Evolutionary conservation across 768 basidiomycete species (phyloP), one percentile per base, ranked within the genome.

Genomic region (Gloeophyllum trabeum): DNA sequence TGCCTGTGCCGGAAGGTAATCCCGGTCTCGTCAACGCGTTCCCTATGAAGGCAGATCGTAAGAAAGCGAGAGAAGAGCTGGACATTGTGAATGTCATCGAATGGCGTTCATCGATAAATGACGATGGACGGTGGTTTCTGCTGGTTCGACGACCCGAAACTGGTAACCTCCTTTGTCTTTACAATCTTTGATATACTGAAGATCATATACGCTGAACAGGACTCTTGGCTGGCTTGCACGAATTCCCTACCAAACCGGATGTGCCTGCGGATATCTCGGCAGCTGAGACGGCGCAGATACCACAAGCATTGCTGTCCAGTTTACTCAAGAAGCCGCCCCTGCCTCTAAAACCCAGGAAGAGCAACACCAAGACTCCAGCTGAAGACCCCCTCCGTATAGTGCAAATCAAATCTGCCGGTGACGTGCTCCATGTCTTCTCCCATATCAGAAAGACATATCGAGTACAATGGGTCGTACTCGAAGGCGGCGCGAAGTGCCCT

Each of bases 371-470:
- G 16, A 23, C 41, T n/a, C 26, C 21, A 32, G 44, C 35, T 38
- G 42, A n/a, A 21, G 24, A 16, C 41, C 26, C 21, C 34, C 37
- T 54, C 16, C 61, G 56, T 14, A 66, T 84, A 18, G 50, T 61
- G 28, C 61, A 66, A 44, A 63, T 79, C 41, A 61, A 62, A 43
- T 63, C 70, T 16, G 75, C 66, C 18, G 80, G 81, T 7, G 72
- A 81, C 45, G 76, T 93, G 26, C 44, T 79, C 3, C 91, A 94
- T 53, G 64, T 89, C 37, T 96, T 96, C 61, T 90, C 87, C 6
- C 92, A 97, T 56, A 86, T 93, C 54, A 77, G 67, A 51, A 90
- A 92, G 65, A 91, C 85, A 10, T 93, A 85, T 55, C 71, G 78
- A 44, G 69, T 75, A 14, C 76, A 80, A 48, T 85, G 82, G 81